Evolutionary conservation across 192 early-diverging fungal species (phyloP).

Genomic region (Linnemannia hyalina): DNA sequence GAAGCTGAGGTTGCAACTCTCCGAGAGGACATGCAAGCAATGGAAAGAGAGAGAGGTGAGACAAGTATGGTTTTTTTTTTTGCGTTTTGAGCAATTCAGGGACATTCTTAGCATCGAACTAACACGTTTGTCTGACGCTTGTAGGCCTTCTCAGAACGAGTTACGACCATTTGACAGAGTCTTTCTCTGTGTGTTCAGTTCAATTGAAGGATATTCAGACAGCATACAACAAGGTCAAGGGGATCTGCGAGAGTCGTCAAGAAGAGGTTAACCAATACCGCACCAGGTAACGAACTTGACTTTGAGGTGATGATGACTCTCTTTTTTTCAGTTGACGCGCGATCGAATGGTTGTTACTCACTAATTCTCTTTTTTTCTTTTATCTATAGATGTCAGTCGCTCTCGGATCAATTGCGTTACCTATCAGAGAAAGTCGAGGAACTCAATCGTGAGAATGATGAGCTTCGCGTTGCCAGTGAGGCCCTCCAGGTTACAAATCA

Average conservation of each 20-base stretch:
- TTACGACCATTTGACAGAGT: background rate
- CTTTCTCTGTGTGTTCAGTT: background rate
- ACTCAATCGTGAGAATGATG: background rate
- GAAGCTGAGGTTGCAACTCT: background rate
- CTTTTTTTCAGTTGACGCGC: too few relatives aligned
- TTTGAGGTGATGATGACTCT: too few relatives aligned
- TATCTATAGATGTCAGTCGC: background rate
- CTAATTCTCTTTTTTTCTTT: background rate
- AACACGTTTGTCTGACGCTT: background rate
- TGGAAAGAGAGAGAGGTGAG: background rate
- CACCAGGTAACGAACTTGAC: background rate
- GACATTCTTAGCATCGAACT: background rate
- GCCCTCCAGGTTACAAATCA: background rate
- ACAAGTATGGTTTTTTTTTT: background rate
- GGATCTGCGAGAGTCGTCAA: background rate
- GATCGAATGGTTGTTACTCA: too few relatives aligned
- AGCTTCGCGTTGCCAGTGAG: background rate
- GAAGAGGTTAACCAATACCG: background rate
- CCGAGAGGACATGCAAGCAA: background rate
- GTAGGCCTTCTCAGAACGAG: background rate
- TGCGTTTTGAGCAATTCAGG: too few relatives aligned
- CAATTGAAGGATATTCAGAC: background rate
- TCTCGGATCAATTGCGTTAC: background rate
- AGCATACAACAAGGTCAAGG: background rate
- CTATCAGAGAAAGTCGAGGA: background rate